phyloP scores from a whole-genome alignment of 169 alveolate genomes.

The Toxoplasma gondii region DNA sequence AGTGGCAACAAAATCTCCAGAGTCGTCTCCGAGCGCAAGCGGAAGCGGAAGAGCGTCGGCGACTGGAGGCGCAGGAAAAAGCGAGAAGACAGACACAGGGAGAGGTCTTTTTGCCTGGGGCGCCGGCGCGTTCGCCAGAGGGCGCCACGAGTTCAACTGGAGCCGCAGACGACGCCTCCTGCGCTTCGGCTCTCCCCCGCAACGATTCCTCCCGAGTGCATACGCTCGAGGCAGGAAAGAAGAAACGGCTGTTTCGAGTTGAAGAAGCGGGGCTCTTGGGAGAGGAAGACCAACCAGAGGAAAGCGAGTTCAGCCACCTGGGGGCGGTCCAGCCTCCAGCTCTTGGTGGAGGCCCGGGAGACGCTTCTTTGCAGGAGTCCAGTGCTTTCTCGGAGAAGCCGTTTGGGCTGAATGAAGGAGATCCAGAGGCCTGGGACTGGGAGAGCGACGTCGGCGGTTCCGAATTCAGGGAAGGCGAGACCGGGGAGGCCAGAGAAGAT shows the following conservation, averaged over 20 bases:
- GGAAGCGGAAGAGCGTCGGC: not conserved
- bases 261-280: not conserved
- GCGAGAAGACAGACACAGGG: not conserved
- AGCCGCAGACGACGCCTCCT: not conserved
- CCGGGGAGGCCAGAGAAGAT: not conserved
- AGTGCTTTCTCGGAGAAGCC: no score
- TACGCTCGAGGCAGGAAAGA: not conserved
- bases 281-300: not conserved
- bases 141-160: not conserved
- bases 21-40: not conserved
- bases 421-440: no score
- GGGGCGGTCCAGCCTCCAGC: no score
- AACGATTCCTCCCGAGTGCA: not conserved
- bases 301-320: no score
- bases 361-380: no score
- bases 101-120: no score
- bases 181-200: not conserved
- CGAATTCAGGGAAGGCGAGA: not conserved
- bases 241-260: not conserved
- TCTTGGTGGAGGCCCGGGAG: no score
- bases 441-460: no score
- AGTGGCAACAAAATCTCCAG: not conserved
- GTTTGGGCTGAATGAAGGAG: no score
- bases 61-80: not conserved
- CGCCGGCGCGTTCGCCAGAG: no score